Conservation (phyloP, 139 green algal genomes). For the Coccomyxa sp. region DNA sequence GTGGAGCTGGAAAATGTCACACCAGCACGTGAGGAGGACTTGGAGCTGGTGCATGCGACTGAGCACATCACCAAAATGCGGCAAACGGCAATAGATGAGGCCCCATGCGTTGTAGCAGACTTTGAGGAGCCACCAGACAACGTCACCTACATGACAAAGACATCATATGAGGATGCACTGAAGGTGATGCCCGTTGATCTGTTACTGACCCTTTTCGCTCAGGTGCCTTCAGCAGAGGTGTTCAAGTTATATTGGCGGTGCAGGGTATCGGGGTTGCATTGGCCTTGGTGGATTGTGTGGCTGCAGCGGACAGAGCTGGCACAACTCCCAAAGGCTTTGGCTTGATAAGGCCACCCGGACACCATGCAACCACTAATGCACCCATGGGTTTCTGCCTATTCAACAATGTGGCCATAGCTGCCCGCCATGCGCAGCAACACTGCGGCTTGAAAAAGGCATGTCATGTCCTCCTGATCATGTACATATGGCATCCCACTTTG, state of each 20-base stretch:
- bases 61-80: slow-evolving; percentile 12
- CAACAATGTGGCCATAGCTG: slow-evolving; percentile 72
- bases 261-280: slow-evolving; percentile 20
- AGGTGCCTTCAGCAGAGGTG: too few species aligned
- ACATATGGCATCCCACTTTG: too few species aligned
- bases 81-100: background rate
- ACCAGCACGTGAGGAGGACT: background rate
- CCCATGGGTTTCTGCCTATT: slow-evolving; percentile 90
- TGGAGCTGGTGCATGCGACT: background rate
- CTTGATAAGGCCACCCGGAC: slow-evolving; percentile 76
- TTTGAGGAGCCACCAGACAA: background rate
- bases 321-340: slow-evolving; percentile 48
- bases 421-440: slow-evolving; percentile 42
- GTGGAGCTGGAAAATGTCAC: too few species aligned
- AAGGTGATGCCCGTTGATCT: background rate
- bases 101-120: background rate
- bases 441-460: slow-evolving; percentile 29
- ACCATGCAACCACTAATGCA: slow-evolving; percentile 63
- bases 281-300: slow-evolving; percentile 26
- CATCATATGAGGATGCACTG: slow-evolving; percentile 14
- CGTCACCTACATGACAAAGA: slow-evolving; percentile 20
- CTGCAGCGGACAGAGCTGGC: slow-evolving; percentile 1
- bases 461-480: background rate
- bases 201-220: too few species aligned
- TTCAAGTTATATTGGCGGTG: background rate